phyloP scores from a whole-genome alignment of 768 basidiomycete genomes.

The Leccinum broughii region DNA sequence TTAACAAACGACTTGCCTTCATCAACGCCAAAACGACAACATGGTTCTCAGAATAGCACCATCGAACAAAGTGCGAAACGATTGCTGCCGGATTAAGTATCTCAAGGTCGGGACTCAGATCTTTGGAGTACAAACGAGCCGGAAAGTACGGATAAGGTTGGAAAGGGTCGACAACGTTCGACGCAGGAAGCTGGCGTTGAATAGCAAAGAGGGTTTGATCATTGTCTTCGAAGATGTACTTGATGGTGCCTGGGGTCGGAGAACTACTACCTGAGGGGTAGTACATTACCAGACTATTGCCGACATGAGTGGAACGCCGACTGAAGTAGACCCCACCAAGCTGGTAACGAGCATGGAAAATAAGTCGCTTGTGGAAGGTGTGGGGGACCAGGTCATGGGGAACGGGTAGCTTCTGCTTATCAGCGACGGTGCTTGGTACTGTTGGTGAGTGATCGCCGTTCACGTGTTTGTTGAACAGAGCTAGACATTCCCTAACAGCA shows the following conservation, averaged over 20 bases:
- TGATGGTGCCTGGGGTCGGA: background rate
- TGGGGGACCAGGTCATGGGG: no score
- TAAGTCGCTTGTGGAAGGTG: background rate
- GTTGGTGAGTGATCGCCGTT: no score
- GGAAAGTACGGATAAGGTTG: constrained; percentile 14
- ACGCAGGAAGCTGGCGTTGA: background rate
- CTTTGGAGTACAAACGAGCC: background rate
- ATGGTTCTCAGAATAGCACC: background rate
- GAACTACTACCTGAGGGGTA: background rate
- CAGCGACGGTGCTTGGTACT: no score
- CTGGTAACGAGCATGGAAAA: background rate
- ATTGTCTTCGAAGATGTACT: background rate
- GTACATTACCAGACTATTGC: background rate
- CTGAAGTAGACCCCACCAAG: background rate
- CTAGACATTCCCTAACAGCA: constrained; percentile 6
- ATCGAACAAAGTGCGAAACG: background rate
- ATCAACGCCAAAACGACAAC: background rate
- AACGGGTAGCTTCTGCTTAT: no score
- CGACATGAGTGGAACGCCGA: background rate
- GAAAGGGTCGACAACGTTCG: constrained; percentile 1
- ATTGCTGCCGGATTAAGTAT: background rate
- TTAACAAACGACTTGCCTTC: background rate
- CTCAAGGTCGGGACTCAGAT: background rate
- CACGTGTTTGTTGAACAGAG: constrained; percentile 3
- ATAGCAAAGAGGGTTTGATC: constrained; percentile 5